Base-by-base conservation (phyloP, 768 basidiomycete genomes). In the Lactarius sp. region DNA sequence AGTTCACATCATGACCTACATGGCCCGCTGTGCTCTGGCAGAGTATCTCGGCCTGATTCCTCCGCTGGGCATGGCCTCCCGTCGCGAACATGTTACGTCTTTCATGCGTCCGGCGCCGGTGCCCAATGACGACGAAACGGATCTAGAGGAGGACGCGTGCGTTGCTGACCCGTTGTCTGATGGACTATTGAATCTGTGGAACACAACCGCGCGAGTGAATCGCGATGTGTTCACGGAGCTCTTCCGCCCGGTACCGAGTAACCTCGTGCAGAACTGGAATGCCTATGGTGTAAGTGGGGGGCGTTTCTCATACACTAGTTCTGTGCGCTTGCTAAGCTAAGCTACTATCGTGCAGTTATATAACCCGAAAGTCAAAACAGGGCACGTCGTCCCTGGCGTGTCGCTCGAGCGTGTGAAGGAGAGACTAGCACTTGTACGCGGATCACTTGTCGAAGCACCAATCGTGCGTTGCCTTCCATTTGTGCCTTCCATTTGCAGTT, bases 1-100 rank as follows among this genome's bases (percentile, higher is more conserved):
- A 67, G 34, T 16, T 46, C 46, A 16, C 12, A 49, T 8, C 31
- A 36, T 12, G 56, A 69, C 44, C 68, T 63, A 18, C 60, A 64
- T 7, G 47, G 12, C 42, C 42, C 39, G 16, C 2, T 14, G 13
- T 47, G 42, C 12, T 46, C 20, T 27, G 7, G 27, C 73, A 91
- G 92, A 96, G 75, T 88, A 96, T 70, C 82, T 96, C 53, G 94
- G 94, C 36, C 84, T 98, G 51, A 86, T 95, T 37, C 77, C 78
- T 16, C 89, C 94, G 4, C 93, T 97, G 74, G 68, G 73, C 56
- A 79, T 80, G 66, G 70, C 72, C 41, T 73, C 74, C 22, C 74
- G 81, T 3, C 79, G 76, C 34, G 76, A 84, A 44, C 67, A 70
- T 0, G 73, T 76, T 16, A 72, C 78, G 51, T 77, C 76, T 10